Evolutionary conservation across 2,329 filamentous ascomycete genomes (phyloP), one percentile per base, ranked within the genome.

Genomic region (Fusarium coicis): DNA sequence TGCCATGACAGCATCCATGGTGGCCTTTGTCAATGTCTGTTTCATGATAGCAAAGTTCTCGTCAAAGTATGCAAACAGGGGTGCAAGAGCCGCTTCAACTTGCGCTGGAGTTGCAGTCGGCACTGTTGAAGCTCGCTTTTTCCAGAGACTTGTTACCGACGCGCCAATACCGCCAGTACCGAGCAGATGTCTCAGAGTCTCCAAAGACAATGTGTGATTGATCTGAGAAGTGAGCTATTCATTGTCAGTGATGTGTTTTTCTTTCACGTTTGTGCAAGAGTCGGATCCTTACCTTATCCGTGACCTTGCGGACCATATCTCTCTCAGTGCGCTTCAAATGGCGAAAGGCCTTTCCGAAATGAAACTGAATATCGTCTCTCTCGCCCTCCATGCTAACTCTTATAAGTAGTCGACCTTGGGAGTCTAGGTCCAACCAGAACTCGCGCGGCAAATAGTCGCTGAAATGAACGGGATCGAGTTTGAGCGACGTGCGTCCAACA

Each of bases 1-100:
- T 28, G 95, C 97, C 96, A 99, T 99, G 77, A 99, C 96, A 80
- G 96, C 95, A 76, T 95, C 91, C 96, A 99, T 98, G n/a, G 96
- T 97, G 64, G 94, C 92, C 65, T 95, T 93, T 2, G 96, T 98
- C 63, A 99, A 86, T 1, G 96, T 98, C 82, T 96, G 91, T 84
- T 98, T 98, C 95, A 99, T 97, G 76, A 98, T 97, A 66, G 95
- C 94, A 82, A 99, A 99, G 79, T 99, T 99, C 80, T 98, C 96
- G 80, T 99, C 94, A 80, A 99, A 99, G 81, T 99, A 99, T 60
- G 91, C 89, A 80, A 98, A 96, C 2, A 99, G 87, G 9, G 95
- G 93, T 75, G 93, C 91, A 18, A 99, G 85, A 2, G 94, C 94
- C 75, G 92, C 92, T 74, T 94, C 92, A 26, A 97, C 88, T 67